Evolutionary conservation across 306 rosid species (phyloP).

Genomic region (Cucurbita pepo): DNA sequence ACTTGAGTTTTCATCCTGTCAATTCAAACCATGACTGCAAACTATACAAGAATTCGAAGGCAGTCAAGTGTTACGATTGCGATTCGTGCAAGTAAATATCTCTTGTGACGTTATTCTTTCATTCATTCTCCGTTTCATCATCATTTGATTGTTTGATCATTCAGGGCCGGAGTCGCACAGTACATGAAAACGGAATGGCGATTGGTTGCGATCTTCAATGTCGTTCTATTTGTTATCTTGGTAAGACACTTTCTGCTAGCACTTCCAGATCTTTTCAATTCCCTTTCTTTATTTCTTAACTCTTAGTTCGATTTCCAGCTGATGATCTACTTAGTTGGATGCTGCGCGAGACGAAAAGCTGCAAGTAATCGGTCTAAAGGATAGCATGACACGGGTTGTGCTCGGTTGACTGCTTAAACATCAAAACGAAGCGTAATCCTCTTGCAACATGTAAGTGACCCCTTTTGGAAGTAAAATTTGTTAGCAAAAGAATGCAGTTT

Average conservation of each 20-base stretch:
- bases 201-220: constrained; percentile 73
- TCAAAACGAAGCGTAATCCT: background rate
- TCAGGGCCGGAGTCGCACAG: constrained; percentile 95
- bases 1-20: constrained; percentile 73
- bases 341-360: constrained; percentile 3
- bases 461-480: background rate
- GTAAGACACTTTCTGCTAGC: constrained; percentile 23
- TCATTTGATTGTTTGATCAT: constrained; percentile 8
- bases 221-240: constrained; percentile 52
- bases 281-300: background rate
- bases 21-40: constrained; percentile 69
- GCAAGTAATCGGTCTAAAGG: constrained; percentile 2
- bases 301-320: background rate
- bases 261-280: background rate
- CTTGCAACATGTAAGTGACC: background rate
- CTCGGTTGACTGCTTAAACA: background rate
- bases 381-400: background rate
- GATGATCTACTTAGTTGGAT: constrained; percentile 6
- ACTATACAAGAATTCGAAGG: constrained; percentile 58
- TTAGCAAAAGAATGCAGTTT: background rate
- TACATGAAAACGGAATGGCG: constrained; percentile 97
- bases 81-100: constrained; percentile 82
- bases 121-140: constrained; percentile 1
- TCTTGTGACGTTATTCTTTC: background rate
- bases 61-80: constrained; percentile 72